These are phyloP conservation scores for Digitaria exilis DNA, from an alignment of 202 grass and related monocot species.

Conservation along the genomic window DNA sequence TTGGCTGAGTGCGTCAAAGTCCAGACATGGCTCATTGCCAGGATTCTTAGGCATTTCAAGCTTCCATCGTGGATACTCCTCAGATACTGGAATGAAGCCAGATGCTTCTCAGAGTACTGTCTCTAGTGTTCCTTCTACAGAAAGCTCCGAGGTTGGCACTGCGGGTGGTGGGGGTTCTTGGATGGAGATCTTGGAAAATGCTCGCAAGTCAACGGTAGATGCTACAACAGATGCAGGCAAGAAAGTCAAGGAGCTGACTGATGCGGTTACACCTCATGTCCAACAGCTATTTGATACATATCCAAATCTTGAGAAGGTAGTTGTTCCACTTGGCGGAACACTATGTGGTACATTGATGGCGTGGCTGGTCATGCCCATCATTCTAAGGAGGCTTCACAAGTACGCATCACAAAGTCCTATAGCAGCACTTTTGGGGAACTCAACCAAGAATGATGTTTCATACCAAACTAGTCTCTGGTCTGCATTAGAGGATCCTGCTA, in stretches of 20 bases:
- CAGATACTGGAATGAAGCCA: constrained; percentile 54
- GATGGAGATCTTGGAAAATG: constrained; percentile 61
- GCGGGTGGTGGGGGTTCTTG: constrained; percentile 44
- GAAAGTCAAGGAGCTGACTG: constrained; percentile 68
- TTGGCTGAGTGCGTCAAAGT: constrained; percentile 40
- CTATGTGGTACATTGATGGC: constrained; percentile 66
- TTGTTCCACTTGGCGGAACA: constrained; percentile 75
- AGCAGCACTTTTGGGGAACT: constrained; percentile 56
- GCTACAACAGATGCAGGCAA: constrained; percentile 50
- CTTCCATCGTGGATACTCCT: constrained; percentile 57
- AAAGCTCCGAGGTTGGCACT: constrained; percentile 40
- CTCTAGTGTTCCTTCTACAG: constrained; percentile 52
- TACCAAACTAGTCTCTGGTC: constrained; percentile 89
- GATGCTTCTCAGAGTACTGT: constrained; percentile 33
- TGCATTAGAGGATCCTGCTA: constrained; percentile 91
- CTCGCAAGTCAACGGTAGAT: constrained; percentile 55
- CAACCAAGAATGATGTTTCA: constrained; percentile 51
- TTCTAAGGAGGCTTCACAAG: constrained; percentile 82
- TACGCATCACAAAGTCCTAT: constrained; percentile 67
- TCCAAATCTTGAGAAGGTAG: constrained; percentile 80
- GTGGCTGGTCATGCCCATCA: constrained; percentile 90
- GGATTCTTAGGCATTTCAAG: constrained; percentile 39
- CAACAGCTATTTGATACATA: constrained; percentile 63
- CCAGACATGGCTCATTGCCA: constrained; percentile 39
- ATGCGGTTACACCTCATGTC: constrained; percentile 64